Conservation (phyloP, 805 yeast species). For the Blastobotrys terrestris region DNA sequence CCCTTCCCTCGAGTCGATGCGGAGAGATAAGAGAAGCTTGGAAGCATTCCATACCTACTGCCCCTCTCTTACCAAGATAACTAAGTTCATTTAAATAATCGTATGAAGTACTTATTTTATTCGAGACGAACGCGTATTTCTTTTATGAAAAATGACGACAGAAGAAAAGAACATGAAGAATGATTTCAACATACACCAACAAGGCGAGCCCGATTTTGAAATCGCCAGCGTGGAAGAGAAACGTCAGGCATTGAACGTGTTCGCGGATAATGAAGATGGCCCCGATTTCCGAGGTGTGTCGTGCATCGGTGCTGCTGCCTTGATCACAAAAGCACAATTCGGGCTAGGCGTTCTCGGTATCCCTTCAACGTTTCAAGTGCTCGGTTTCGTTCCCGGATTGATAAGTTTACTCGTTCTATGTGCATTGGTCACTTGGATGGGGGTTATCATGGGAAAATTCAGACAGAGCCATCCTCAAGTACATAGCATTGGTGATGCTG, state of each 20-base stretch:
- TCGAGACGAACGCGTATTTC: too few species aligned
- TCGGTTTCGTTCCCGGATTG: conserved; percentile 9
- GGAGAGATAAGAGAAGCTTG: background rate
- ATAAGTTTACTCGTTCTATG: conserved; percentile 4
- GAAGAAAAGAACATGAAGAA: background rate
- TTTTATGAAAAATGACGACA: background rate
- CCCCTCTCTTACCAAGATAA: background rate
- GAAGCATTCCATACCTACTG: too few species aligned
- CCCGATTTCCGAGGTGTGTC: conserved; percentile 9
- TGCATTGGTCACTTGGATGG: conserved; percentile 6
- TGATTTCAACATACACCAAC: background rate
- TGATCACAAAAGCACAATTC: conserved; percentile 6
- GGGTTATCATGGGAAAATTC: conserved; percentile 4
- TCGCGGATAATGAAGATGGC: conserved; percentile 1
- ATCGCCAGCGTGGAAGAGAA: background rate
- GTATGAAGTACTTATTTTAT: too few species aligned
- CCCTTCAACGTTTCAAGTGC: conserved; percentile 5
- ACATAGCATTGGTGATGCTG: conserved; percentile 8
- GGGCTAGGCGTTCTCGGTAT: conserved; percentile 9
- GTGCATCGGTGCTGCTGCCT: conserved; percentile 7
- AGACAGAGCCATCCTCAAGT: conserved; percentile 5
- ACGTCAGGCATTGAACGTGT: conserved; percentile 2
- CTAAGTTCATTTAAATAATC: too few species aligned
- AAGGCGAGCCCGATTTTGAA: background rate
- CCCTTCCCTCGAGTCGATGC: background rate